A percentile compares a stretch with the other conserved stretches of the same genome.
These are phyloP conservation scores for Syzygium grande DNA, from an alignment of 345 rosid genomes.

Conservation along the genomic window DNA sequence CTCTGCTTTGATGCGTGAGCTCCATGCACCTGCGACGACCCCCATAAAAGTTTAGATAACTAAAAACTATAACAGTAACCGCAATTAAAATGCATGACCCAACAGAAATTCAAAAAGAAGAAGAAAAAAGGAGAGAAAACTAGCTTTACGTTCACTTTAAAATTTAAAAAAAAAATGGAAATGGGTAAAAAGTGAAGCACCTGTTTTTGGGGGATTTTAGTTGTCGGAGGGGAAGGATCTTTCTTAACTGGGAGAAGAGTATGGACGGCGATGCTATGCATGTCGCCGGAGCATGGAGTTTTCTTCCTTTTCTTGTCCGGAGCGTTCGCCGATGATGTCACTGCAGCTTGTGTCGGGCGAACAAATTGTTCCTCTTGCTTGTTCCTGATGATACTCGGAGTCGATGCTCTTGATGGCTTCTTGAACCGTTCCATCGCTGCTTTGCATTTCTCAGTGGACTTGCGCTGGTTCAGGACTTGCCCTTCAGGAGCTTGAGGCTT, in stretches of 20 bases:
- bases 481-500: conserved; percentile 5
- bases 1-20: conserved; percentile 36
- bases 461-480: conserved; percentile 1
- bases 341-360: conserved; percentile 17
- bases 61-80: neutral
- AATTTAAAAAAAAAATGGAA: neutral
- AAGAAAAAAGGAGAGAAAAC: neutral
- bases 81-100: neutral
- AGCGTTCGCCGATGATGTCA: conserved; percentile 9
- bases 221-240: conserved; percentile 53
- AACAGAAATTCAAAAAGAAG: neutral
- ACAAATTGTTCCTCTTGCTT: conserved; percentile 65
- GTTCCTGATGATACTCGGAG: conserved; percentile 23
- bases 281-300: conserved; percentile 38
- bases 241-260: conserved; percentile 62
- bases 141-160: neutral
- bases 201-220: conserved; percentile 48
- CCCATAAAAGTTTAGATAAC: conserved; percentile 4
- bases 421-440: conserved; percentile 23
- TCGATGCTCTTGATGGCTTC: conserved; percentile 37
- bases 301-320: conserved; percentile 59
- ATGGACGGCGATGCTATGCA: conserved; percentile 27
- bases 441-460: conserved; percentile 19
- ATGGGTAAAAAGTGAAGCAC: conserved; percentile 10
- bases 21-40: conserved; percentile 13